phyloP scores from a whole-genome alignment of 2,329 filamentous ascomycete species.

The Aschersonia sp. region DNA sequence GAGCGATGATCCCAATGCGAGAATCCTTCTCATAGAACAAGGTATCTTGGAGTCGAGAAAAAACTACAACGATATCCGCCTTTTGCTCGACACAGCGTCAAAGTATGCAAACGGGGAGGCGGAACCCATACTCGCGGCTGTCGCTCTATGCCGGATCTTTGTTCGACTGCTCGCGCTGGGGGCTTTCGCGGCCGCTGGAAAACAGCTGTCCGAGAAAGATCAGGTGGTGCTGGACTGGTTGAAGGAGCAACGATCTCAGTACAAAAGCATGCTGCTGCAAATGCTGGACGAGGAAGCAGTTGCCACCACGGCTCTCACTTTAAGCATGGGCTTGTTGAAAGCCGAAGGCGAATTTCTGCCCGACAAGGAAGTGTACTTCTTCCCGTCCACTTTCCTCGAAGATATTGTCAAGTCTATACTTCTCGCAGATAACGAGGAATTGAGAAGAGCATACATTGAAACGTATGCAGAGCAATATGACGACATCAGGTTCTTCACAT shows the following conservation, averaged over 20 bases:
- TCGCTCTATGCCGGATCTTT: slow-evolving; percentile 78
- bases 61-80: slow-evolving; percentile 81
- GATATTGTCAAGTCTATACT: slow-evolving; percentile 51
- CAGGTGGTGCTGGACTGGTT: slow-evolving; percentile 64
- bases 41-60: slow-evolving; percentile 75
- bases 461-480: slow-evolving; percentile 70
- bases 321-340: slow-evolving; percentile 75
- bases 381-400: slow-evolving; percentile 53
- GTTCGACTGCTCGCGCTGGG: slow-evolving; percentile 65
- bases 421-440: slow-evolving; percentile 37
- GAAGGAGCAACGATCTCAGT: slow-evolving; percentile 58
- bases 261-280: slow-evolving; percentile 44
- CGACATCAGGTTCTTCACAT: slow-evolving; percentile 74
- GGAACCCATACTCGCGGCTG: slow-evolving; percentile 52
- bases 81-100: slow-evolving; percentile 44
- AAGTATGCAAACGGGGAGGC: slow-evolving; percentile 30
- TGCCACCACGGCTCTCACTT: slow-evolving; percentile 57
- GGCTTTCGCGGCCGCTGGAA: slow-evolving; percentile 47
- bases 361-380: slow-evolving; percentile 48
- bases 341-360: slow-evolving; percentile 53
- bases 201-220: slow-evolving; percentile 54
- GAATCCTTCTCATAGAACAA: slow-evolving; percentile 62
- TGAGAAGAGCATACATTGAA: slow-evolving; percentile 59
- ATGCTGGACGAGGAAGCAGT: slow-evolving; percentile 48
- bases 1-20: slow-evolving; percentile 39